Evolutionary conservation across 768 basidiomycete species (phyloP).

Genomic region (Kwoniella sp.): DNA sequence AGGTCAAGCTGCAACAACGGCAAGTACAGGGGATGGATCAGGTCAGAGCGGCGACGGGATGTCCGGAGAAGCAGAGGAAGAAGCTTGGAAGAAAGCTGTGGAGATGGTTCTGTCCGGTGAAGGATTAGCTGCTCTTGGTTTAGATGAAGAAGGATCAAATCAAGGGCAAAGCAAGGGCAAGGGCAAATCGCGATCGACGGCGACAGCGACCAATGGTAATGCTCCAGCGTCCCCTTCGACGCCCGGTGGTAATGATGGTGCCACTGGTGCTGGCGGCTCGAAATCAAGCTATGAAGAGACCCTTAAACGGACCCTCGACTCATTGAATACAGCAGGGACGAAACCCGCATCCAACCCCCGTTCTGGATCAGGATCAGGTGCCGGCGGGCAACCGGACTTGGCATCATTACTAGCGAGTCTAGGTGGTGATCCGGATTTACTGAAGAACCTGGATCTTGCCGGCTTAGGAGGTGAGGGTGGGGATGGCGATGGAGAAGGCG

Average conservation of each 20-base stretch:
- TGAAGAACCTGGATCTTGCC: constrained; percentile 26
- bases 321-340: constrained; percentile 27
- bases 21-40: background rate
- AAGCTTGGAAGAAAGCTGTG: constrained; percentile 46
- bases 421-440: constrained; percentile 30
- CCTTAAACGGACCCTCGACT: constrained; percentile 37
- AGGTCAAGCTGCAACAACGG: too few species aligned
- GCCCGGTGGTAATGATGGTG: background rate
- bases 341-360: constrained; percentile 9
- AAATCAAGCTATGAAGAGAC: constrained; percentile 41
- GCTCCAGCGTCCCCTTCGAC: constrained; percentile 2
- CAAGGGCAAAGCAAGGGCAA: background rate
- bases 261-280: background rate
- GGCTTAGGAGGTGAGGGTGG: constrained; percentile 20
- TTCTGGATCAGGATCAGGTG: too few species aligned
- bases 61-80: constrained; percentile 44
- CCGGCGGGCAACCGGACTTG: constrained; percentile 33
- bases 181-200: background rate
- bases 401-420: constrained; percentile 36
- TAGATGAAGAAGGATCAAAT: constrained; percentile 24
- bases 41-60: constrained; percentile 3
- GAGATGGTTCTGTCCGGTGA: constrained; percentile 50
- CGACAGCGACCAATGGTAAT: background rate
- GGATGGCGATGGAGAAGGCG: constrained; percentile 25
- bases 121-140: constrained; percentile 43